Percentiles rank a stretch among this genome's conserved stretches.
These are phyloP conservation scores for Mycena haematopus DNA, from an alignment of 768 basidiomycete species.

Conservation along the genomic window DNA sequence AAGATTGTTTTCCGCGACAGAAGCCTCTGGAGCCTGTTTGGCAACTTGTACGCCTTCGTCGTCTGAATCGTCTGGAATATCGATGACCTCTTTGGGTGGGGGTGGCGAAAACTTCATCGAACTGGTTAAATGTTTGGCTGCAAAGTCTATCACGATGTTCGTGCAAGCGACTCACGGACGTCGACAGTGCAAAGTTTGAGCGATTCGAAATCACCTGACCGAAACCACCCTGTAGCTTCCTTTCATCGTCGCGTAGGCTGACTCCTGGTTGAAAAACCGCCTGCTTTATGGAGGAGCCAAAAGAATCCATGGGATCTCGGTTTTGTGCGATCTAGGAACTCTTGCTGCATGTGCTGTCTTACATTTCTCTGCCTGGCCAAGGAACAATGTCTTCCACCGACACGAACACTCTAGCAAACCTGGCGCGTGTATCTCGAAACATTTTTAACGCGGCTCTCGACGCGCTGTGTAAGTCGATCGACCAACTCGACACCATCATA, in stretches of 20 bases:
- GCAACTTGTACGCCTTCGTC: constrained; percentile 3
- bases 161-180: too few species aligned
- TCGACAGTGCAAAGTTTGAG: too few species aligned
- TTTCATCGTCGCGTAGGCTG: too few species aligned
- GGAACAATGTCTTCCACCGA: constrained; percentile 16
- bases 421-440: constrained; percentile 28
- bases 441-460: constrained; percentile 22
- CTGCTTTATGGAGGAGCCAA: neutral
- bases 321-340: constrained; percentile 28
- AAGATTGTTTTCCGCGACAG: neutral
- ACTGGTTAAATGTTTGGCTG: too few species aligned
- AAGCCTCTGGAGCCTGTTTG: neutral
- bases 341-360: constrained; percentile 23
- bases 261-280: too few species aligned
- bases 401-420: constrained; percentile 16
- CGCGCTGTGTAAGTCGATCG: constrained; percentile 23
- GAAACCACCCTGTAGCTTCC: too few species aligned
- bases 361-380: constrained; percentile 21
- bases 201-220: too few species aligned
- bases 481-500: constrained; percentile 23
- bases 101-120: constrained; percentile 12
- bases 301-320: constrained; percentile 24
- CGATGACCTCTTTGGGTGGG: constrained; percentile 6
- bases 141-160: too few species aligned
- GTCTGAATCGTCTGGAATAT: constrained; percentile 15